Conservation (phyloP, 441 rosid species). For the Erodium moschatum region DNA sequence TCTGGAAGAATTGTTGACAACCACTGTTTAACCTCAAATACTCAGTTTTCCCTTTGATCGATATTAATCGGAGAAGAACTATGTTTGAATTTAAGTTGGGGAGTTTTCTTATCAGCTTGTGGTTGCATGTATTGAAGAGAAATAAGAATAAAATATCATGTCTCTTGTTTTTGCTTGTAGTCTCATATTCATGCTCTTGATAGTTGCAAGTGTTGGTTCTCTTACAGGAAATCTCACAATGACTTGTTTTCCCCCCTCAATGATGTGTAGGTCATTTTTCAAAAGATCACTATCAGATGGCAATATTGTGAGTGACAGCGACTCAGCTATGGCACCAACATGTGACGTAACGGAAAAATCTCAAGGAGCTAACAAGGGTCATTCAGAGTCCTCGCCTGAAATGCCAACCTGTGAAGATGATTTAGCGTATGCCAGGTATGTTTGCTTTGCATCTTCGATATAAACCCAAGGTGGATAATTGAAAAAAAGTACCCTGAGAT, state of each 20-base stretch:
- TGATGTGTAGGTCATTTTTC: slow-evolving; percentile 40
- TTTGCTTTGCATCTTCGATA: not conserved
- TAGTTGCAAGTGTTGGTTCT: not conserved
- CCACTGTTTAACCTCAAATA: not conserved
- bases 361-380: slow-evolving; percentile 29
- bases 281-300: slow-evolving; percentile 94
- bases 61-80: not conserved
- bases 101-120: not conserved
- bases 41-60: not conserved
- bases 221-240: too few species aligned
- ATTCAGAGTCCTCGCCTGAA: slow-evolving; percentile 63
- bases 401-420: slow-evolving; percentile 52
- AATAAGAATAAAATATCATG: too few species aligned
- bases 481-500: too few species aligned
- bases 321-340: slow-evolving; percentile 31
- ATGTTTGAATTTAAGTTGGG: not conserved
- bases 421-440: slow-evolving; percentile 47
- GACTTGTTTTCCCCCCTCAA: not conserved
- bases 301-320: slow-evolving; percentile 48
- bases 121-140: not conserved
- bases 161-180: too few species aligned
- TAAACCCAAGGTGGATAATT: too few species aligned
- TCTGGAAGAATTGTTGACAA: not conserved
- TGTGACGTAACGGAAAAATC: slow-evolving; percentile 30
- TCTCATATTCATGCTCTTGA: not conserved